Evolutionary conservation across 306 rosid species (phyloP).

Genomic region (Trifolium pratense): DNA sequence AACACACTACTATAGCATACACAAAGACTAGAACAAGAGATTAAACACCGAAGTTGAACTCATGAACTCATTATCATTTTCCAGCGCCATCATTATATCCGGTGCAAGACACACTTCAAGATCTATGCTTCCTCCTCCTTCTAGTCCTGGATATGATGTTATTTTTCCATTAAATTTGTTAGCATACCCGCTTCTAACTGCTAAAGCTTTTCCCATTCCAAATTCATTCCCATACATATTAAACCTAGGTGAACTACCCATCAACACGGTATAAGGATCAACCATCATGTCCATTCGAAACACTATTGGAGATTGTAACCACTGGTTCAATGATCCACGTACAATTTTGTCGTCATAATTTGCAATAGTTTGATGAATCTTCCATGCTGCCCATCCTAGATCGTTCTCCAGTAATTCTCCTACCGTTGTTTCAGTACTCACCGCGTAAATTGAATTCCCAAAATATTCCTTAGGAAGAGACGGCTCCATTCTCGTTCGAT

Average conservation of each 20-base stretch:
- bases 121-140: conserved; percentile 67
- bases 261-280: conserved; percentile 45
- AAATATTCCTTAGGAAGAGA: conserved; percentile 53
- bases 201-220: conserved; percentile 76
- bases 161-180: conserved; percentile 52
- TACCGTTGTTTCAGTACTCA: conserved; percentile 13
- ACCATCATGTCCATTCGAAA: background rate
- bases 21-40: background rate
- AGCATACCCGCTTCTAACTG: conserved; percentile 62
- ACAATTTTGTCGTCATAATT: conserved; percentile 31
- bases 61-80: conserved; percentile 58
- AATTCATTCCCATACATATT: conserved; percentile 63
- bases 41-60: conserved; percentile 28
- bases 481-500: conserved; percentile 59
- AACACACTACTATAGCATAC: too few relatives aligned
- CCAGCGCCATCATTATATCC: conserved; percentile 47
- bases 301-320: conserved; percentile 47
- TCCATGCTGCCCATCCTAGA: conserved; percentile 71
- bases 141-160: conserved; percentile 45
- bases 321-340: background rate
- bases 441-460: conserved; percentile 37
- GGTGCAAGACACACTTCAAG: conserved; percentile 61
- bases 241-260: conserved; percentile 67
- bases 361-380: conserved; percentile 51
- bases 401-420: conserved; percentile 49